These are phyloP conservation scores for Rhododendron mucronatum DNA, from an alignment of 148 eudicot species.

Conservation along the genomic window DNA sequence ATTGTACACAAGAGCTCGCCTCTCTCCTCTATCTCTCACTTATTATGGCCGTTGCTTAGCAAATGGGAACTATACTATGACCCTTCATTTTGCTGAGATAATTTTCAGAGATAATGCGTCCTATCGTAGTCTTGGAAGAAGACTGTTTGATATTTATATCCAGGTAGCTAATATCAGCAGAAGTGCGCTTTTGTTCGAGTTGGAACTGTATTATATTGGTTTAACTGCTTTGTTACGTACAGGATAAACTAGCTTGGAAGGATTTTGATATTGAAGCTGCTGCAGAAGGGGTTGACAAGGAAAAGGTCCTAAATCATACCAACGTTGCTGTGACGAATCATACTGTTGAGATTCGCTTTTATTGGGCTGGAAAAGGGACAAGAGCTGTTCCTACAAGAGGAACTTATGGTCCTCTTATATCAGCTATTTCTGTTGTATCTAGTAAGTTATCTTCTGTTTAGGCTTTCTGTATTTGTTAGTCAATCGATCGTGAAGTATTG, in stretches of 20 bases:
- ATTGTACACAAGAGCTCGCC: conserved; percentile 46
- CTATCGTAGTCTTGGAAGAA: conserved; percentile 54
- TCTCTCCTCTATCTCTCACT: conserved; percentile 60
- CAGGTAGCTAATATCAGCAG: conserved; percentile 34
- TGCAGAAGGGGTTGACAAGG: conserved; percentile 44
- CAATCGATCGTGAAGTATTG: too few relatives aligned
- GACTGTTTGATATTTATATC: conserved; percentile 63
- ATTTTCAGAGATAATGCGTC: conserved; percentile 36
- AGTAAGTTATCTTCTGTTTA: conserved; percentile 26
- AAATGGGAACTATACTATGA: conserved; percentile 58
- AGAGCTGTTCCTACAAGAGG: conserved; percentile 51
- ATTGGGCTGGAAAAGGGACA: conserved; percentile 62
- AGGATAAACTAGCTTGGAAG: conserved; percentile 41
- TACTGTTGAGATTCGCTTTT: conserved; percentile 46
- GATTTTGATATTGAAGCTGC: conserved; percentile 47
- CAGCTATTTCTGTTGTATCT: conserved; percentile 60
- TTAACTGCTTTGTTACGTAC: conserved; percentile 14
- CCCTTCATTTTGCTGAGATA: conserved; percentile 59
- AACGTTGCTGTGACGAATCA: conserved; percentile 30
- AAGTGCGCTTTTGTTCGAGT: not conserved
- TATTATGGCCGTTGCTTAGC: conserved; percentile 67
- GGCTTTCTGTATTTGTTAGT: too few relatives aligned
- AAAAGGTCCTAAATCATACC: not conserved
- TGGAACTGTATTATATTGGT: not conserved
- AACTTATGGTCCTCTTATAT: conserved; percentile 58